A percentile compares a stretch with the other conserved stretches of the same genome.
Conservation (phyloP, 495 filamentous ascomycete species). For the Lepraria neglecta region DNA sequence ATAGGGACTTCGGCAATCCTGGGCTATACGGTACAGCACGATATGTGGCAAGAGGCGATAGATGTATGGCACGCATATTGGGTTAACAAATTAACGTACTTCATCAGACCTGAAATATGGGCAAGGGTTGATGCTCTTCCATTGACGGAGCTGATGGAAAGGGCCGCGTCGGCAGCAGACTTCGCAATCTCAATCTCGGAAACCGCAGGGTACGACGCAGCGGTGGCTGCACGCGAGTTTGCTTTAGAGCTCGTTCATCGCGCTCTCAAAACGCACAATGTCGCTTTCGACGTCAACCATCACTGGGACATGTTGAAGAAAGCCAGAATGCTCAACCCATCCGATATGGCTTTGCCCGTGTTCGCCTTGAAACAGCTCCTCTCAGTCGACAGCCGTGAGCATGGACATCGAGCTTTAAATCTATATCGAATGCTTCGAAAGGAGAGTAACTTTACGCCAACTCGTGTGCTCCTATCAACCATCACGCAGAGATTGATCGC, state of each 20-base stretch:
- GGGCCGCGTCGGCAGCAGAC: slow-evolving; percentile 17
- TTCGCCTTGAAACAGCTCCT: slow-evolving; percentile 19
- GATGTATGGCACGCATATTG: slow-evolving; percentile 21
- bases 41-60: slow-evolving; percentile 34
- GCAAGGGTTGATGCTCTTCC: slow-evolving; percentile 20
- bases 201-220: slow-evolving; percentile 1
- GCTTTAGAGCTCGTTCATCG: slow-evolving; percentile 19
- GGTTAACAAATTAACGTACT: slow-evolving; percentile 12
- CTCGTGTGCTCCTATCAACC: slow-evolving; percentile 33
- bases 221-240: slow-evolving; percentile 20
- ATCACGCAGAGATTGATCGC: slow-evolving; percentile 40
- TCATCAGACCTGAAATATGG: slow-evolving; percentile 22
- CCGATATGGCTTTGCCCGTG: not conserved
- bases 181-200: slow-evolving; percentile 13
- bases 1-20: slow-evolving; percentile 31
- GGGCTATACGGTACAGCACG: slow-evolving; percentile 33
- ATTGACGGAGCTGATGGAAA: slow-evolving; percentile 13
- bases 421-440: slow-evolving; percentile 17
- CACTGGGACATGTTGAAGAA: slow-evolving; percentile 11
- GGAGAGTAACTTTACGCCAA: slow-evolving; percentile 26
- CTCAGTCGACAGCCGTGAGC: slow-evolving; percentile 10
- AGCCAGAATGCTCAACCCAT: slow-evolving; percentile 7
- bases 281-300: not conserved
- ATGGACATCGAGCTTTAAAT: slow-evolving; percentile 4
- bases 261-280: not conserved